These are phyloP conservation scores for Cyphellophora attinorum DNA, from an alignment of 2,329 filamentous ascomycete genomes.

Conservation along the genomic window DNA sequence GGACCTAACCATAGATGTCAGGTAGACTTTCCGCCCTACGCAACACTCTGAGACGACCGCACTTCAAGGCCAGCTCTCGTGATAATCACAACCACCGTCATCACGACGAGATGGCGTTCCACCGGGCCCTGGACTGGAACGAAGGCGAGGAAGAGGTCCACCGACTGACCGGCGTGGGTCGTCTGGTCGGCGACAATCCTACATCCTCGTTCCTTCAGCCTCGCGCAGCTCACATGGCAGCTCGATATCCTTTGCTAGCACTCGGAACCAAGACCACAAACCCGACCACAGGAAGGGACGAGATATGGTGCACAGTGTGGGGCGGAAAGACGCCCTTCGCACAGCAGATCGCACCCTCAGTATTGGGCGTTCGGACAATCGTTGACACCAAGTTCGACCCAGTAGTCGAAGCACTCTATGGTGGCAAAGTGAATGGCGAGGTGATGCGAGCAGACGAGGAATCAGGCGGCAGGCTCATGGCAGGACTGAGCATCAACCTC, in stretches of 20 bases:
- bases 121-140: conserved; percentile 42
- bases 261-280: conserved; percentile 53
- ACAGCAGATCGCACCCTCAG: conserved; percentile 46
- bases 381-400: conserved; percentile 60
- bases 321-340: conserved; percentile 65
- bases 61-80: too few relatives aligned
- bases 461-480: conserved; percentile 40
- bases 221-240: conserved; percentile 51
- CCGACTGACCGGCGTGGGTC: conserved; percentile 48
- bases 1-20: too few relatives aligned
- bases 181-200: conserved; percentile 51
- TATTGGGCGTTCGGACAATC: conserved; percentile 54
- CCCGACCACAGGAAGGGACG: too few relatives aligned
- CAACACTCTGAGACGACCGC: too few relatives aligned
- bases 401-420: conserved; percentile 55
- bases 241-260: conserved; percentile 57
- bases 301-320: conserved; percentile 70
- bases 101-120: conserved; percentile 9
- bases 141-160: conserved; percentile 60
- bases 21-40: too few relatives aligned
- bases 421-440: conserved; percentile 34
- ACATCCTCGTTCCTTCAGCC: conserved; percentile 54
- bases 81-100: background rate
- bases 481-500: conserved; percentile 55
- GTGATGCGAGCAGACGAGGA: conserved; percentile 31